Percentiles rank a stretch among this genome's conserved stretches.
These are phyloP conservation scores for Globisporangium splendens DNA, from an alignment of 352 stramenopile species.

Conservation along the genomic window DNA sequence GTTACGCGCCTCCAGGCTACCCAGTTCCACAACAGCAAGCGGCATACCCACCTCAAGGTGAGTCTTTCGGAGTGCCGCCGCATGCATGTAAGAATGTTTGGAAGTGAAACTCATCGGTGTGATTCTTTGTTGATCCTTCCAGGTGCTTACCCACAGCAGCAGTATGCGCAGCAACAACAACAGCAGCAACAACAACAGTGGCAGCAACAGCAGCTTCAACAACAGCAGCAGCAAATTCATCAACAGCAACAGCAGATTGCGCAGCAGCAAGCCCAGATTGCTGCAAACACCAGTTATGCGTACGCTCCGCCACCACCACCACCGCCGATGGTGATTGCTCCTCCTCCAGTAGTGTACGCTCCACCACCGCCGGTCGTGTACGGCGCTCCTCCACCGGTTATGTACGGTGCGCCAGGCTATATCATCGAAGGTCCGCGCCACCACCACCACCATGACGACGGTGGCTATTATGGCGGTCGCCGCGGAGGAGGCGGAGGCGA, in stretches of 20 bases:
- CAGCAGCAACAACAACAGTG: constrained; percentile 2
- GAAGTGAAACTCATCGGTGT: too few relatives aligned
- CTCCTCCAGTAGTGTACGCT: constrained; percentile 21
- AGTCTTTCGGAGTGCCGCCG: too few relatives aligned
- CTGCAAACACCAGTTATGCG: not conserved
- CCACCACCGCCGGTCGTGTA: constrained; percentile 24
- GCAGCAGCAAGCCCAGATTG: constrained; percentile 3
- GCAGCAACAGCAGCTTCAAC: constrained; percentile 2
- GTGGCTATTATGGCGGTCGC: constrained; percentile 16
- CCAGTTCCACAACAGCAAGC: not conserved
- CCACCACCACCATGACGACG: constrained; percentile 29
- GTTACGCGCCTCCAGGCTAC: not conserved
- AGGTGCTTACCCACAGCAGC: constrained; percentile 10
- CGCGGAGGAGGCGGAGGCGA: constrained; percentile 24
- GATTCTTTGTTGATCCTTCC: not conserved
- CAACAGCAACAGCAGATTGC: constrained; percentile 3
- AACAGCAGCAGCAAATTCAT: constrained; percentile 5
- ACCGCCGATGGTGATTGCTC: not conserved
- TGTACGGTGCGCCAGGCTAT: constrained; percentile 12
- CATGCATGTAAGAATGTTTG: too few relatives aligned
- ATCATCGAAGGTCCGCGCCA: constrained; percentile 20
- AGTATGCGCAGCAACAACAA: constrained; percentile 26
- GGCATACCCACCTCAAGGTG: constrained; percentile 14
- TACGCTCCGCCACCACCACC: constrained; percentile 20
- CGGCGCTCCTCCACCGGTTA: constrained; percentile 15